Evolutionary conservation across 768 basidiomycete species (phyloP).

Genomic region (Hypholoma sublateritium): DNA sequence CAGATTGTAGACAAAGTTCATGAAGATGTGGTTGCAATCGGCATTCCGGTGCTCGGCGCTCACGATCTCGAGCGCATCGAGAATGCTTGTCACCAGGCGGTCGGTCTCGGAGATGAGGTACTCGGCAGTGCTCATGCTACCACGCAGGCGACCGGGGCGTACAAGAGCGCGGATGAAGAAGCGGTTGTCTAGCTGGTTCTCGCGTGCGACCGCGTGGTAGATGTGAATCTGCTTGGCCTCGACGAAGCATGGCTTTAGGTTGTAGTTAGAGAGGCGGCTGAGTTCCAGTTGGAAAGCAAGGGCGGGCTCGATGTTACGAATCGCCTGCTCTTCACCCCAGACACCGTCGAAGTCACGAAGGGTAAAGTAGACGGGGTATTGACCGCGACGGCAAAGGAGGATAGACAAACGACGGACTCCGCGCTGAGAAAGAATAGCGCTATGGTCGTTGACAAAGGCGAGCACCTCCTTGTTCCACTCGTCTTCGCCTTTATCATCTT

Average conservation of each 20-base stretch:
- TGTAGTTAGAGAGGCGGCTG: conserved; percentile 94
- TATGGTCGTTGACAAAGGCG: conserved; percentile 69
- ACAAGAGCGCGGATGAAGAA: conserved; percentile 98
- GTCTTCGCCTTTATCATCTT: conserved; percentile 74
- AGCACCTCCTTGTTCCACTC: conserved; percentile 75
- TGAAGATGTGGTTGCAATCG: conserved; percentile 98
- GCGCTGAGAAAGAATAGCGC: conserved; percentile 59
- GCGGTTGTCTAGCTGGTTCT: conserved; percentile 96
- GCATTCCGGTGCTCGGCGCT: conserved; percentile 87
- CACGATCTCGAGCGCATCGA: conserved; percentile 95
- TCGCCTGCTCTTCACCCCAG: conserved; percentile 95
- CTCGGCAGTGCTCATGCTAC: conserved; percentile 92
- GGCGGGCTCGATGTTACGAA: conserved; percentile 98
- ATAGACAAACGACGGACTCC: conserved; percentile 93
- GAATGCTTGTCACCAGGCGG: conserved; percentile 87
- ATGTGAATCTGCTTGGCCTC: conserved; percentile 98
- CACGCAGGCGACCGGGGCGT: conserved; percentile 91
- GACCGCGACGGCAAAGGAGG: conserved; percentile 85
- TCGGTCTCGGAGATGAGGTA: conserved; percentile 99
- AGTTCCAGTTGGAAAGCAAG: conserved; percentile 98
- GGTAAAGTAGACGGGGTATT: conserved; percentile 95
- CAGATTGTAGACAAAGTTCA: conserved; percentile 98
- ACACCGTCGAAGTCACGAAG: conserved; percentile 67
- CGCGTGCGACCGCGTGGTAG: conserved; percentile 91
- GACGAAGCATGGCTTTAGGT: conserved; percentile 92